These are phyloP conservation scores for Aschersonia sp. DNA, from an alignment of 2,329 filamentous ascomycete genomes.

Conservation along the genomic window DNA sequence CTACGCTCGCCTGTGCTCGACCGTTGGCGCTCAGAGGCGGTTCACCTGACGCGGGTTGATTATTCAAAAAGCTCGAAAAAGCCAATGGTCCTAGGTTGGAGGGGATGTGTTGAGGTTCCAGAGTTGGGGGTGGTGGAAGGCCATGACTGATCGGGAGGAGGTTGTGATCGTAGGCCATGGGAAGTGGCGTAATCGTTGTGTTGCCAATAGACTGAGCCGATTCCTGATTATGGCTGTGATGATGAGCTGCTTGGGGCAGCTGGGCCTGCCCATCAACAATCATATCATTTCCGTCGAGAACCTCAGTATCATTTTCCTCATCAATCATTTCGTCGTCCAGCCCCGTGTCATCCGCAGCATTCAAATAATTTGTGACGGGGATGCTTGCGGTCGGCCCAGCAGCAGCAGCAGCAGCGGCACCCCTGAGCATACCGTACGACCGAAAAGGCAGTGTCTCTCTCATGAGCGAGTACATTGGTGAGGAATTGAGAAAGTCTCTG, in stretches of 20 bases:
- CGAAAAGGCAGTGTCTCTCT: conserved; percentile 17
- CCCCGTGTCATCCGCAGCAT: conserved; percentile 15
- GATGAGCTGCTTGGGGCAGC: not conserved
- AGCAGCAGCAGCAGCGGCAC: not conserved
- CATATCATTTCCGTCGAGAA: conserved; percentile 24
- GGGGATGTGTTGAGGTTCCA: too few relatives aligned
- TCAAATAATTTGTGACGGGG: conserved; percentile 6
- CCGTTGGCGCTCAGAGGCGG: conserved; percentile 8
- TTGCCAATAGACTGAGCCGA: too few relatives aligned
- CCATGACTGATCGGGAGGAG: conserved; percentile 3
- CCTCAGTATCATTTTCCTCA: conserved; percentile 30
- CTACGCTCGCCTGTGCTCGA: conserved; percentile 15
- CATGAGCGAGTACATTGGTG: conserved; percentile 29
- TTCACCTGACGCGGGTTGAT: conserved; percentile 9
- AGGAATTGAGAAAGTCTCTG: conserved; percentile 60
- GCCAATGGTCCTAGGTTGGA: conserved; percentile 6
- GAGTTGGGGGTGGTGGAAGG: conserved; percentile 1
- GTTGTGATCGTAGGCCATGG: too few relatives aligned
- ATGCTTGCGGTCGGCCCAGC: conserved; percentile 5
- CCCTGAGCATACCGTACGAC: not conserved
- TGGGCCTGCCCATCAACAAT: conserved; percentile 17
- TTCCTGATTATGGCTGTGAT: too few relatives aligned
- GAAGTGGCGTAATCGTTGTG: too few relatives aligned
- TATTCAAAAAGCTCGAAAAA: conserved; percentile 15
- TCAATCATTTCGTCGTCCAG: conserved; percentile 29